Conservation (phyloP, 768 basidiomycete genomes). For the Cystofilobasidium macerans region DNA sequence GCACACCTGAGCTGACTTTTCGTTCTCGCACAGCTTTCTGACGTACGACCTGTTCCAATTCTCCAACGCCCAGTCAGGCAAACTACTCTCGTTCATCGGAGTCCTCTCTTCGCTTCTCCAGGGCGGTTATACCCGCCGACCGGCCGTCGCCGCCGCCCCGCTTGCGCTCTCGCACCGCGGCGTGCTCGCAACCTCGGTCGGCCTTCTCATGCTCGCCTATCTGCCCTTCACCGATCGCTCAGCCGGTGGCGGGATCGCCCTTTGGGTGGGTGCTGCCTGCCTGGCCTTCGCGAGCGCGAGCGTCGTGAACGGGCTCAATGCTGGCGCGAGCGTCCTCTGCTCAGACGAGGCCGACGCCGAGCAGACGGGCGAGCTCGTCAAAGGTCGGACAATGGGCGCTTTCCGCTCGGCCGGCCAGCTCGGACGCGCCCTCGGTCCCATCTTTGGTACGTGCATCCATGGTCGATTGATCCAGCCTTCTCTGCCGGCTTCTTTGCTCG, state of each 20-base stretch:
- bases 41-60: conserved; percentile 54
- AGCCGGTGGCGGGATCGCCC: conserved; percentile 29
- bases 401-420: conserved; percentile 92
- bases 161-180: conserved; percentile 74
- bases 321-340: conserved; percentile 80
- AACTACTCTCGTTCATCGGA: conserved; percentile 64
- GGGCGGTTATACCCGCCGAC: conserved; percentile 83
- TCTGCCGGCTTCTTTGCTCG: not conserved
- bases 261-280: conserved; percentile 58
- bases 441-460: conserved; percentile 52
- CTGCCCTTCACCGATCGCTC: conserved; percentile 43
- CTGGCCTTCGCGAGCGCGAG: conserved; percentile 92
- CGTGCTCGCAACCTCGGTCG: conserved; percentile 58
- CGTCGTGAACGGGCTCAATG: conserved; percentile 85
- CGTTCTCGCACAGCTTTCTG: conserved; percentile 35
- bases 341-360: conserved; percentile 53
- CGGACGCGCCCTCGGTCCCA: conserved; percentile 80
- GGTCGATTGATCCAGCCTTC: not conserved
- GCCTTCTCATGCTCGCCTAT: conserved; percentile 58
- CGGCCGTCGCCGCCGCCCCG: conserved; percentile 47
- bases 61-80: conserved; percentile 79
- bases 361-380: conserved; percentile 44
- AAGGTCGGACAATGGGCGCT: conserved; percentile 48
- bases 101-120: conserved; percentile 80
- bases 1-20: too few species aligned